phyloP scores from a whole-genome alignment of 2,329 filamentous ascomycete species.

The Colletotrichum sp. region DNA sequence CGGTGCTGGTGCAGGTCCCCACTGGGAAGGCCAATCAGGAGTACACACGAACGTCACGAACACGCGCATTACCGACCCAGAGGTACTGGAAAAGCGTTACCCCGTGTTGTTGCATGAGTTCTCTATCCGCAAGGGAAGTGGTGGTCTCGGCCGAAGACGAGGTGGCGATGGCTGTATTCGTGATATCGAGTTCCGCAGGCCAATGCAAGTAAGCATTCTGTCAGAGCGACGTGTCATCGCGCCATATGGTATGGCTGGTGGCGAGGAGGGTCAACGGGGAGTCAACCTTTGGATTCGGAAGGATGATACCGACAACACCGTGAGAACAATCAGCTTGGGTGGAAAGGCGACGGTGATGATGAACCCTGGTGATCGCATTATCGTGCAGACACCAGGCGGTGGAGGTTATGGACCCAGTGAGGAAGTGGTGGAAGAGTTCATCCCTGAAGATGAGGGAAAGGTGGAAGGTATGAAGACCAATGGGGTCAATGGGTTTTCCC shows the following conservation, averaged over 20 bases:
- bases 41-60: constrained; percentile 43
- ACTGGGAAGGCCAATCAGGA: constrained; percentile 32
- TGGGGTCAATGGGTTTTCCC: background rate
- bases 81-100: constrained; percentile 39
- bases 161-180: background rate
- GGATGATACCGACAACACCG: background rate
- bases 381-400: background rate
- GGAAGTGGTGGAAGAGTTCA: background rate
- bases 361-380: background rate
- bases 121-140: constrained; percentile 27
- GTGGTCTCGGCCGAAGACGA: background rate
- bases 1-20: constrained; percentile 33
- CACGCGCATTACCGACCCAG: constrained; percentile 40
- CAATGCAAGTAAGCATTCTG: background rate
- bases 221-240: background rate
- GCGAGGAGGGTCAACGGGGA: background rate
- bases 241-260: background rate
- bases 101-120: constrained; percentile 37
- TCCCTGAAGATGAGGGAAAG: background rate
- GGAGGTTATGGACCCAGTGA: background rate
- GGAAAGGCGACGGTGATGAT: background rate
- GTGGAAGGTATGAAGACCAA: background rate
- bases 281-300: background rate
- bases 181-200: background rate
- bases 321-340: background rate